phyloP scores from a whole-genome alignment of 352 stramenopile genomes.

The Pythium dissimile region DNA sequence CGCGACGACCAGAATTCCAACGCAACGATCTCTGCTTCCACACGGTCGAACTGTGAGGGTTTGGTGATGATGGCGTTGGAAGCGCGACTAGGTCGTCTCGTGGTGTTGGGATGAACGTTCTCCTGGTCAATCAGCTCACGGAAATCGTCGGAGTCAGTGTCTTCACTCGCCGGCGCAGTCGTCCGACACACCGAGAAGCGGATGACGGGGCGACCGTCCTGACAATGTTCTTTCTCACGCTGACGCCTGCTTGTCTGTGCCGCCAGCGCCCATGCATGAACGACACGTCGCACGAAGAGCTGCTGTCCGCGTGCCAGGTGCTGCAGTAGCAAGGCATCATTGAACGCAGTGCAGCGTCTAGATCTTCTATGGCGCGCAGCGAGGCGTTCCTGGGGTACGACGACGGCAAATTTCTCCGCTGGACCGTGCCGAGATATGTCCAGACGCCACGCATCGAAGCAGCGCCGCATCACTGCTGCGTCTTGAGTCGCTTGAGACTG shows the following conservation, averaged over 20 bases:
- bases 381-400: too few species aligned
- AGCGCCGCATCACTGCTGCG: background rate
- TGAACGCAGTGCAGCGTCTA: constrained; percentile 1
- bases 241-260: constrained; percentile 9
- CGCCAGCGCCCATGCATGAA: constrained; percentile 11
- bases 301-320: background rate
- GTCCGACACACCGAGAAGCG: too few species aligned
- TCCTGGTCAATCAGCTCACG: background rate
- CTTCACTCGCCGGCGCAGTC: too few species aligned
- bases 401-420: too few species aligned
- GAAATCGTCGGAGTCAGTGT: too few species aligned
- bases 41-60: too few species aligned
- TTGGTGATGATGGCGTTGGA: background rate
- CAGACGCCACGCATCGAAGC: constrained; percentile 8
- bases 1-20: constrained; percentile 8
- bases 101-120: constrained; percentile 6
- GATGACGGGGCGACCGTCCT: background rate
- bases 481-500: background rate
- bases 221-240: background rate
- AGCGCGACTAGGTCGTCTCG: background rate
- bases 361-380: too few species aligned
- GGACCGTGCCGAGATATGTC: too few species aligned
- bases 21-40: background rate
- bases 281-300: background rate
- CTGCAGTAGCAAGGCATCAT: constrained; percentile 11